Base-by-base conservation (phyloP, 1,284 basidiomycete species). In the Thecaphora thlaspeos region DNA sequence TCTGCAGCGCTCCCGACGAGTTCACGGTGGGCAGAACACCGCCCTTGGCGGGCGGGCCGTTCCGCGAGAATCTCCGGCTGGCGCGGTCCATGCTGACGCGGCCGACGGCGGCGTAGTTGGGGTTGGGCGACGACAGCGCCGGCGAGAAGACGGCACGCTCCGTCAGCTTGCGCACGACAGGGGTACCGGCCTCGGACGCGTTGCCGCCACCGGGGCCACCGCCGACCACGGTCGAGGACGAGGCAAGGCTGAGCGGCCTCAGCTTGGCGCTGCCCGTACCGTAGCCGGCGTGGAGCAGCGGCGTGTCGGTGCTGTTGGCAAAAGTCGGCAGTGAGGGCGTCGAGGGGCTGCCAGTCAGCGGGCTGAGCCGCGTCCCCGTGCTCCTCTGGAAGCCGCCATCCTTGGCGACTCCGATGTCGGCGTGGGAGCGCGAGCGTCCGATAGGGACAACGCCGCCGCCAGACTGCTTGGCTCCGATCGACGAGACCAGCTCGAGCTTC, bases 61-160 rank as follows among this genome's bases (percentile, higher is more conserved):
- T 46, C 21, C 63, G 48, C 21, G 52, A 55, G 36, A 37, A 19
- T 4, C 36, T 7, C 8, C 36, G 36, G 40, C 45, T 54, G 36
- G 56, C 56, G 3, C 61, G 53, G 32, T 64, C 61, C 26, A 59
- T 53, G 46, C 59, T 64, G 50, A 51, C 54, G 17, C 61, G 61
- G 5, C 49, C 19, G 2, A 55, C 41, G 5, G 46, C 19, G 2
- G 52, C 41, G 2, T 54, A 54, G 10, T 43, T 41, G 1, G 62
- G 62, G 43, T 57, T 65, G 11, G 51, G 41, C 47, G 61, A 50
- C 3, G 61, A 55, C 11, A 64, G 55, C n/a, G 61, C 61, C 26
- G 61, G 61, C 2, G 61, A 65, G 39, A 65, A 65, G 2, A 49
- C 61, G 7, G 61, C 43, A 21, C 56, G 52, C 5, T 64, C 56